These are phyloP conservation scores for Acanthamoeba lugdunensis DNA, from an alignment of 208 protist species.

Conservation along the genomic window DNA sequence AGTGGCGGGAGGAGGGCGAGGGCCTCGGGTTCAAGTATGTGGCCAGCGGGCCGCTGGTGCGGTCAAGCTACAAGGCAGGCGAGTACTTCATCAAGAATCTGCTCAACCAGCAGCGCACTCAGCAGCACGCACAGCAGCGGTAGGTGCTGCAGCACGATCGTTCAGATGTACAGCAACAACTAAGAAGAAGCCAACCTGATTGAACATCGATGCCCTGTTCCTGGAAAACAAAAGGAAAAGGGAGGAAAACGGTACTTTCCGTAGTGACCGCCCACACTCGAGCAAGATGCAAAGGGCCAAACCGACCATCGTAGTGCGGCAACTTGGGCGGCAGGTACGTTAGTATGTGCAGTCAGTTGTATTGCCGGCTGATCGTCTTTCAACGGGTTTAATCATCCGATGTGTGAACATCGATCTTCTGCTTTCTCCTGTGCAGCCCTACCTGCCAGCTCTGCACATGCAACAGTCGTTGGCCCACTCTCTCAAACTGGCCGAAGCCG, in stretches of 20 bases:
- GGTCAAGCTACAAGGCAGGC: constrained; percentile 95
- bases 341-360: background rate
- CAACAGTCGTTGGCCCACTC: background rate
- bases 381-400: too few species aligned
- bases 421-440: background rate
- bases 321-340: background rate
- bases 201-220: too few species aligned
- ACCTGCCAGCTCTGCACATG: background rate
- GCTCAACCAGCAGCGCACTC: background rate
- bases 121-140: too few species aligned
- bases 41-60: constrained; percentile 90
- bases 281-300: background rate
- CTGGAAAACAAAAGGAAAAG: background rate
- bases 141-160: too few species aligned
- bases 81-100: constrained; percentile 92
- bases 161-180: too few species aligned
- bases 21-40: constrained; percentile 96
- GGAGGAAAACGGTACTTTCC: background rate
- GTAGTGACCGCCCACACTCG: background rate
- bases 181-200: too few species aligned
- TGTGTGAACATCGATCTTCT: background rate
- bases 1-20: constrained; percentile 93
- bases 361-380: background rate
- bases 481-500: background rate
- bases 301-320: background rate